Evolutionary conservation across 1,284 basidiomycete genomes (phyloP), one percentile per base, ranked within the genome.

Genomic region (Mycena sp.): DNA sequence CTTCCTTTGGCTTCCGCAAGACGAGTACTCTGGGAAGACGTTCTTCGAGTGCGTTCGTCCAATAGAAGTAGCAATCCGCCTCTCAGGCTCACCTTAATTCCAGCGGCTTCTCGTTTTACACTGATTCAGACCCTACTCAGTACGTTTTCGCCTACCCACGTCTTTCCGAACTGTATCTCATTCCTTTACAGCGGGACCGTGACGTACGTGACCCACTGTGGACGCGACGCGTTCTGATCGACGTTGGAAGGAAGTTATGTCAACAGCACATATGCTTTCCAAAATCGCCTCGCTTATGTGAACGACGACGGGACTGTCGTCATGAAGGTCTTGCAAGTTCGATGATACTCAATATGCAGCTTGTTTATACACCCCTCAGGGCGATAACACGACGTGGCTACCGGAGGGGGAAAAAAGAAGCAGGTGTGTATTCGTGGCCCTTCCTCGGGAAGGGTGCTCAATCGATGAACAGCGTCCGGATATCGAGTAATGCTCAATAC

Each of bases 51-150:
- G 67, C 43, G 85, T 75, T 14, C 28, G 53, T n/a, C 51, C 58
- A 29, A 52, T 30, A n/a, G n/a, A n/a, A n/a, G n/a, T n/a, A n/a
- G n/a, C n/a, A n/a, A n/a, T n/a, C n/a, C n/a, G n/a, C n/a, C n/a
- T n/a, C n/a, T n/a, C n/a, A n/a, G n/a, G 21, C 25, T 38, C 25
- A 48, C 23, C 40, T 19, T 51, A 21, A 37, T 21, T 12, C 48
- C 25, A 67, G 65, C 44, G 38, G 52, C 10, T 68, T 65, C 49
- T 30, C 35, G 17, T 67, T 67, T 63, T 65, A 26, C 38, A 58
- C 17, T 6, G 25, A 78, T 29, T 19, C 69, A 4, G 90, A 92
- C 76, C 90, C 90, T 43, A 92, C 90, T 30, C 80, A 88, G 88
- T 88, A 71, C 63, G 84, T 77, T 64, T 43, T 40, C 32, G 30